A percentile compares a stretch with the other conserved stretches of the same genome.
phyloP scores from a whole-genome alignment of 2,329 filamentous ascomycete species.

The Calonectria fujianensis region DNA sequence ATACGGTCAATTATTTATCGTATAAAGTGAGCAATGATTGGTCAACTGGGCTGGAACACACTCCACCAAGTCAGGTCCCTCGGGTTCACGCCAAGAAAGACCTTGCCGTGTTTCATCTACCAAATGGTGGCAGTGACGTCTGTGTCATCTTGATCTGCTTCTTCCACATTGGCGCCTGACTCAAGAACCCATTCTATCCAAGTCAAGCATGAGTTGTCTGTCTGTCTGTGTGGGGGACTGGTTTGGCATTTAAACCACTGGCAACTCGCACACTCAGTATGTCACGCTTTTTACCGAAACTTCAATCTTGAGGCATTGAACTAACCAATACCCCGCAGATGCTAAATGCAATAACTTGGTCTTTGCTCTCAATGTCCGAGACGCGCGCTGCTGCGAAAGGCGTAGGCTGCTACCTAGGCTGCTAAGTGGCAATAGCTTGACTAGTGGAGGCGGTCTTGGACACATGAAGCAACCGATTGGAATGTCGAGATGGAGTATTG shows the following conservation, averaged over 20 bases:
- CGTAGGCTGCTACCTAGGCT: neutral
- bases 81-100: neutral
- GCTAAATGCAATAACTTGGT: neutral
- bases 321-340: neutral
- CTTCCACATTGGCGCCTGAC: neutral
- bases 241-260: neutral
- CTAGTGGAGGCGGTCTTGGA: neutral
- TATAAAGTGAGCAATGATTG: too few species aligned
- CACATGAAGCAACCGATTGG: neutral
- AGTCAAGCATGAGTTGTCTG: neutral
- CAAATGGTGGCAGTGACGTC: neutral
- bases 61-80: neutral
- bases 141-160: neutral
- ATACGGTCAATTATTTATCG: neutral
- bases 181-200: neutral
- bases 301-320: neutral
- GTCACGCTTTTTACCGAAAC: too few species aligned
- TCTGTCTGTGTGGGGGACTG: neutral
- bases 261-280: conserved; percentile 3
- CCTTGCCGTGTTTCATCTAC: neutral
- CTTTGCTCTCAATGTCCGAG: neutral
- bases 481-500: neutral
- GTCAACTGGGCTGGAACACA: too few species aligned
- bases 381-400: neutral
- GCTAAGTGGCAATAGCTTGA: neutral